A percentile compares a stretch with the other conserved stretches of the same genome.
These are phyloP conservation scores for Ascochyta koolunga DNA, from an alignment of 2,329 filamentous ascomycete species.

Conservation along the genomic window DNA sequence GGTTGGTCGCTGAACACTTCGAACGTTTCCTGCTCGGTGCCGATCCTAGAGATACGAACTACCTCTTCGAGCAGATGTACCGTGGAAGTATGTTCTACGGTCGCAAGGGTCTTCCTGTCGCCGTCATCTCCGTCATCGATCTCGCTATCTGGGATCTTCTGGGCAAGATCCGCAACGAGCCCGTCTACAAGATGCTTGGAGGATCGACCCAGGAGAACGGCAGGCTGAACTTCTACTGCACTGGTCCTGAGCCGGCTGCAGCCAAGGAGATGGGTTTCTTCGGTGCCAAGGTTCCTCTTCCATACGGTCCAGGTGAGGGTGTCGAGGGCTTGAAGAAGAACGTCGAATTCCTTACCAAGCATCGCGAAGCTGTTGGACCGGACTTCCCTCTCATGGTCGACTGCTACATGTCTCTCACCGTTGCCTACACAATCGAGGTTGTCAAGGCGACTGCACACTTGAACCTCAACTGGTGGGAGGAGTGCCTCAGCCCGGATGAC, in stretches of 20 bases:
- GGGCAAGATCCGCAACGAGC: conserved; percentile 89
- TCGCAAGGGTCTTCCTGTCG: conserved; percentile 86
- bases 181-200: conserved; percentile 92
- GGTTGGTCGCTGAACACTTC: conserved; percentile 86
- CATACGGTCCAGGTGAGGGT: conserved; percentile 88
- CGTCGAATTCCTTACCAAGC: conserved; percentile 83
- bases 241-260: conserved; percentile 79
- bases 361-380: conserved; percentile 82
- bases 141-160: conserved; percentile 91
- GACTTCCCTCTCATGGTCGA: conserved; percentile 95
- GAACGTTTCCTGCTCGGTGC: conserved; percentile 85
- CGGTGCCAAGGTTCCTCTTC: conserved; percentile 87
- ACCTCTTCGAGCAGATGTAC: conserved; percentile 97
- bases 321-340: conserved; percentile 84
- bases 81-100: conserved; percentile 95
- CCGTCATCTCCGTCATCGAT: conserved; percentile 93
- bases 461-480: conserved; percentile 97
- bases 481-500: conserved; percentile 89
- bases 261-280: conserved; percentile 88
- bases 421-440: conserved; percentile 89
- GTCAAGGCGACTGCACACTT: conserved; percentile 82
- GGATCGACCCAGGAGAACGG: conserved; percentile 75
- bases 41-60: conserved; percentile 90
- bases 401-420: conserved; percentile 96
- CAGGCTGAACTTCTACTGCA: conserved; percentile 91